A percentile compares a stretch with the other conserved stretches of the same genome.
Conservation (phyloP, 2,329 filamentous ascomycete species). For the Alternaria alternata region DNA sequence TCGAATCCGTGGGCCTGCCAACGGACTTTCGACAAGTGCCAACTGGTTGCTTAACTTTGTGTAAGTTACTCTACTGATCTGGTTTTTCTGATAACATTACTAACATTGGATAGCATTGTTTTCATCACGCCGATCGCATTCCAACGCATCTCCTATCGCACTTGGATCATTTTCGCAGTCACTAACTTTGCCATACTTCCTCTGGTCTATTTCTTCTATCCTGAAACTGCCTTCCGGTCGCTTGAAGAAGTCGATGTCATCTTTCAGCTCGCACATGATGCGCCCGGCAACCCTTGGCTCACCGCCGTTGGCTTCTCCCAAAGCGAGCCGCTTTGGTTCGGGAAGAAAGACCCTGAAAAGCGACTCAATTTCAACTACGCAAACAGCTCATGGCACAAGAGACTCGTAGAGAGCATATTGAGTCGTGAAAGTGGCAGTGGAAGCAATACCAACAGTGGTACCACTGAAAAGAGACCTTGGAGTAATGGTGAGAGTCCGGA, state of each 20-base stretch:
- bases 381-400: constrained; percentile 39
- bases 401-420: constrained; percentile 23
- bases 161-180: constrained; percentile 66
- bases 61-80: constrained; percentile 51
- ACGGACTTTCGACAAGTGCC: constrained; percentile 84
- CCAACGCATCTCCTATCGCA: constrained; percentile 61
- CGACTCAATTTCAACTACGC: constrained; percentile 59
- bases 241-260: constrained; percentile 75
- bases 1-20: constrained; percentile 85
- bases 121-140: constrained; percentile 71
- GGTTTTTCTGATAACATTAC: background rate
- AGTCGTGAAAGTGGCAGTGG: constrained; percentile 25
- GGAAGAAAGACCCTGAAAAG: constrained; percentile 59
- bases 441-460: constrained; percentile 20
- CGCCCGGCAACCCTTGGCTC: constrained; percentile 56
- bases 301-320: constrained; percentile 59
- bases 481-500: constrained; percentile 7
- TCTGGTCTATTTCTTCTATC: constrained; percentile 67
- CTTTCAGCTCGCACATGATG: constrained; percentile 62
- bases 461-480: constrained; percentile 3
- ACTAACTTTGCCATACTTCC: constrained; percentile 63
- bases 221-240: constrained; percentile 63
- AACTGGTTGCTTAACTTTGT: constrained; percentile 76
- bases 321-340: constrained; percentile 64
- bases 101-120: constrained; percentile 64